Evolutionary conservation across 2,329 filamentous ascomycete genomes (phyloP), one percentile per base, ranked within the genome.

Genomic region (Colletotrichum horii): DNA sequence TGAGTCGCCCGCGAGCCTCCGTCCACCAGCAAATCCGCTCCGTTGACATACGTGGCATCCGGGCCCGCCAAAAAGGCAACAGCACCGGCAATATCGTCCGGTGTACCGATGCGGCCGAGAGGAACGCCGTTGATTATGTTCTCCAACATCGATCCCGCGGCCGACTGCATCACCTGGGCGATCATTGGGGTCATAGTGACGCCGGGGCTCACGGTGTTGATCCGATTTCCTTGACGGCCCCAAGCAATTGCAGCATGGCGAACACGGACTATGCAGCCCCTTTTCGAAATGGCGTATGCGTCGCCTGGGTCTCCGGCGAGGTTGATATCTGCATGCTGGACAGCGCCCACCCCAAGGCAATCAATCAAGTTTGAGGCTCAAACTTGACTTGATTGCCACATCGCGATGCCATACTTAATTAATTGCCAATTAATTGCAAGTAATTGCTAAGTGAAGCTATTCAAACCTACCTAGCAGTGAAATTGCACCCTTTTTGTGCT

Each of bases 141-240:
- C 43, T 52, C 43, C 64, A 32, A 32, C 48, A 7, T 66, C 4
- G 14, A 74, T 66, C 60, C 65, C 61, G 24, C 66, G 9, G 64
- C 38, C 7, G 62, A 67, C 58, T 52, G 30, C 22, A 71, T 32
- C 16, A 71, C 68, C 32, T 71, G n/a, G 4, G 9, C 12, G 24
- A 71, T 28, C 68, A 72, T 75, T 11, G 69, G 68, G 7, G 73
- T 75, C 55, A 48, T 22, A 8, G 71, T 55, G 19, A 55, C 68
- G 6, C 68, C 56, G 1, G 68, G 62, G 65, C 73, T 75, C 3
- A 71, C 55, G 0, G 73, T 75, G 56, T 75, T 75, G 15, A 75
- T 66, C 9, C 68, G 62, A 14, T 56, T 36, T 4, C 73, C 43
- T 55, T 32, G 56, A n/a, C n/a, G 61, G 4, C 68, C 64, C 62